Base-by-base conservation (phyloP, 768 basidiomycete species). In the Tephrocybe rancida region DNA sequence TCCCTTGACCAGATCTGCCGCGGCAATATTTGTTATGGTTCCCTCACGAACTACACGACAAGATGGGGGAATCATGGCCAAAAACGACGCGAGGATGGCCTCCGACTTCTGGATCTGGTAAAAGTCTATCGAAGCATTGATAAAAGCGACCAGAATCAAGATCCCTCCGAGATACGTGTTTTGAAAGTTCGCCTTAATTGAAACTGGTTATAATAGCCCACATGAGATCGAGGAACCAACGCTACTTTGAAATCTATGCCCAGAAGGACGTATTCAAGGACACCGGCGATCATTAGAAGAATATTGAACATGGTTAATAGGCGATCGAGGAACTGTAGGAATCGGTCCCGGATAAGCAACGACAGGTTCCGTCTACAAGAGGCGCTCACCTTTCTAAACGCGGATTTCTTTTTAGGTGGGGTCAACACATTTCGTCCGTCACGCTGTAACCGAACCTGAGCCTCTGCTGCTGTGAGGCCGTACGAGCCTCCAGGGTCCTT, bases 51-150 rank as follows among this genome's bases (percentile, higher is more conserved):
- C 70, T 24, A 84, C 84, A 37, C 78, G 83, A 61, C 84, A 87
- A 7, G 83, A 75, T 0, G 86, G 86, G 14, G 86, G 86, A 45
- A 88, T 88, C 84, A 88, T 83, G 9, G 86, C 86, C 29, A 88
- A 72, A 71, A 88, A 88, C 2, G 83, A 85, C 3, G 85, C 85
- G 3, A 88, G 73, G 59, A 88, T 88, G 34, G 85, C 84, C 63
- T 87, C 86, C 8, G 85, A 86, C 61, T 87, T 88, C 69, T 88
- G 86, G 26, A 87, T 77, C 71, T 88, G 86, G 64, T 80, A 80
- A 65, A 84, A 88, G 64, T 88, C 86, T 64, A 88, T 86, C 57
- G 79, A 79, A 5, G 85, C 86, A 58, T 88, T 88, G 52, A 87
- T 66, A 66, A 88, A 85, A 14, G 86, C 85, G 19, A 87, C 85